Conservation (phyloP, 192 early-diverging fungal genomes). For the Martensiomyces pterosporus region DNA sequence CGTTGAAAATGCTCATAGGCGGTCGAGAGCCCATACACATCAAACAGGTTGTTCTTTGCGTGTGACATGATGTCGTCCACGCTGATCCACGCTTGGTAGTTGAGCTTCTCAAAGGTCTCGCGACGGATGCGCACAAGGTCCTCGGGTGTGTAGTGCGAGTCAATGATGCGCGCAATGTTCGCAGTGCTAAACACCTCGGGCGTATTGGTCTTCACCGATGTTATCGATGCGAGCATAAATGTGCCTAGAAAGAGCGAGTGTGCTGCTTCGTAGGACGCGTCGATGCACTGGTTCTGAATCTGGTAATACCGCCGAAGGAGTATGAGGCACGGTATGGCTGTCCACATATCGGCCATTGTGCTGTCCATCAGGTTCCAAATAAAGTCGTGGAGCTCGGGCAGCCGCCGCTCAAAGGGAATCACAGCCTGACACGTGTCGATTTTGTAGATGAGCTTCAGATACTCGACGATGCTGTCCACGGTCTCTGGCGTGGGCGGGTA, state of each 20-base stretch:
- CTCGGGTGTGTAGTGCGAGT: constrained; percentile 10
- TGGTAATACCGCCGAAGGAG: constrained; percentile 19
- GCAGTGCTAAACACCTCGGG: constrained; percentile 9
- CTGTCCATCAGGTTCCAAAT: constrained; percentile 37
- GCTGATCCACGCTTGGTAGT: constrained; percentile 24
- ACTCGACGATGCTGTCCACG: constrained; percentile 21
- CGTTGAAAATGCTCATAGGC: constrained; percentile 12
- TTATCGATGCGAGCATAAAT: constrained; percentile 21
- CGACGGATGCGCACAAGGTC: constrained; percentile 18
- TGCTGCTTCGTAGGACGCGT: constrained; percentile 30
- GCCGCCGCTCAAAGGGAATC: constrained; percentile 23
- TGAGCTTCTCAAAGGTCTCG: constrained; percentile 12
- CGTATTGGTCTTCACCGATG: constrained; percentile 9
- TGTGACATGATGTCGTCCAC: constrained; percentile 4
- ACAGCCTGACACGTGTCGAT: constrained; percentile 17
- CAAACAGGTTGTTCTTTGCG: constrained; percentile 24
- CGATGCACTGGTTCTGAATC: constrained; percentile 1
- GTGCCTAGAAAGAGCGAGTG: constrained; percentile 37
- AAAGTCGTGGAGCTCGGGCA: constrained; percentile 27
- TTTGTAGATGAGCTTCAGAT: constrained; percentile 16
- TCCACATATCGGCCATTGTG: constrained; percentile 25
- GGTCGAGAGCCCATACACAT: constrained; percentile 9
- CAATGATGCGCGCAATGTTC: constrained; percentile 13
- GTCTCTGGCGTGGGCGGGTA: constrained; percentile 29
- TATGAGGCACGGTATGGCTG: constrained; percentile 27